These are phyloP conservation scores for Beauveria brongniartii DNA, from an alignment of 2,329 filamentous ascomycete genomes.

Conservation along the genomic window DNA sequence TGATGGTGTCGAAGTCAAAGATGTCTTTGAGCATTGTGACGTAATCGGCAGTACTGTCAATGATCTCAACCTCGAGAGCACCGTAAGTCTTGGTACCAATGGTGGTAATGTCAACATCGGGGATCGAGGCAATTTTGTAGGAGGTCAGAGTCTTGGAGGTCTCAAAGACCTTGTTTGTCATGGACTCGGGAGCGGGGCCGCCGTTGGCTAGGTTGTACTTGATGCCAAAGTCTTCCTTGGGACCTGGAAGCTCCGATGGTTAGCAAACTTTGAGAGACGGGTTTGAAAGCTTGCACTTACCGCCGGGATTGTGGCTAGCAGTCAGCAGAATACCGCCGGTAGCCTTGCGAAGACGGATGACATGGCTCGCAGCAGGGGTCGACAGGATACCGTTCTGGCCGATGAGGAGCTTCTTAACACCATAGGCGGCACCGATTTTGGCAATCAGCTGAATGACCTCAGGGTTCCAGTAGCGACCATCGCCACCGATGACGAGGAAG, in stretches of 20 bases:
- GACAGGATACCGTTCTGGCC: constrained; percentile 95
- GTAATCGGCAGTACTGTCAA: constrained; percentile 91
- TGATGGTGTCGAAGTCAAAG: constrained; percentile 95
- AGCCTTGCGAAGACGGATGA: constrained; percentile 90
- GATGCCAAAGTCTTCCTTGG: constrained; percentile 94
- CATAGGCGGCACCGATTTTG: constrained; percentile 93
- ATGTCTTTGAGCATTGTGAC: constrained; percentile 94
- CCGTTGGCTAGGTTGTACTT: constrained; percentile 99
- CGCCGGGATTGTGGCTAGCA: constrained; percentile 96
- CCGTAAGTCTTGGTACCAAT: constrained; percentile 83
- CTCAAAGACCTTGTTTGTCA: constrained; percentile 97
- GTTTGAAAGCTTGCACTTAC: constrained; percentile 41
- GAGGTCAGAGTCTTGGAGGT: constrained; percentile 80
- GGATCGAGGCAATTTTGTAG: constrained; percentile 87
- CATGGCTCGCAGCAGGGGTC: constrained; percentile 89
- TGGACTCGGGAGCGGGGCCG: constrained; percentile 87
- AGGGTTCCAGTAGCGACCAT: constrained; percentile 95
- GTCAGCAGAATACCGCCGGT: constrained; percentile 96
- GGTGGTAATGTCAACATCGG: constrained; percentile 73
- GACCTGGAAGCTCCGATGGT: constrained; percentile 47
- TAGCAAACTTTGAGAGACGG: constrained; percentile 1
- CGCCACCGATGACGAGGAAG: constrained; percentile 92
- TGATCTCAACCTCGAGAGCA: constrained; percentile 83
- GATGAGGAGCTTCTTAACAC: constrained; percentile 97
- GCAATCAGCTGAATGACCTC: constrained; percentile 95